phyloP scores from a whole-genome alignment of 2,329 filamentous ascomycete genomes.

The Pyricularia pennisetigena region DNA sequence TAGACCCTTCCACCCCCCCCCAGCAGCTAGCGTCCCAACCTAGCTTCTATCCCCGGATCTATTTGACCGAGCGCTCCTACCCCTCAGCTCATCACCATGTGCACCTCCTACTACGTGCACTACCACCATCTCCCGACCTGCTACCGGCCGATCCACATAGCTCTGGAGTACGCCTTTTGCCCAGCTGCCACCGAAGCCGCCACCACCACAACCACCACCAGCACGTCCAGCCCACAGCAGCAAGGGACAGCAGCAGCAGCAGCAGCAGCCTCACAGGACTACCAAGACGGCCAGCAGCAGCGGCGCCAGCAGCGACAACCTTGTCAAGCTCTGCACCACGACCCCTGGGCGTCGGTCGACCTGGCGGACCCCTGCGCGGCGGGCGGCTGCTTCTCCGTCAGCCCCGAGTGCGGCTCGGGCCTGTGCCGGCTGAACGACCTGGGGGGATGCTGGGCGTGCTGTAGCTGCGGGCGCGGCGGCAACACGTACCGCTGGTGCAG shows the following conservation, averaged over 20 bases:
- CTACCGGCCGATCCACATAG: conserved; percentile 8
- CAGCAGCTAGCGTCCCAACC: neutral
- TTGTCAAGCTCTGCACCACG: conserved; percentile 20
- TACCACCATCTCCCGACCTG: conserved; percentile 28
- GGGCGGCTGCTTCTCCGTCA: conserved; percentile 32
- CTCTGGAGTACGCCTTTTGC: conserved; percentile 13
- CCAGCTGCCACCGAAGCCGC: conserved; percentile 7
- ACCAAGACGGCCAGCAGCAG: neutral
- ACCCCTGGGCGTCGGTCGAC: conserved; percentile 20
- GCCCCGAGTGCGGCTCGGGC: conserved; percentile 35
- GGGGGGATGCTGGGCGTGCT: conserved; percentile 38
- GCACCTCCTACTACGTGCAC: conserved; percentile 38
- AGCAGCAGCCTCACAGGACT: neutral
- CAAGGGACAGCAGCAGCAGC: neutral
- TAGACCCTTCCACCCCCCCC: neutral
- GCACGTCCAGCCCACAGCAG: neutral
- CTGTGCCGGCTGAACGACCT: conserved; percentile 38
- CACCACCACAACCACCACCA: conserved; percentile 1
- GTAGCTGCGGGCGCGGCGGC: conserved; percentile 33
- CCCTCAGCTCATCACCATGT: conserved; percentile 26
- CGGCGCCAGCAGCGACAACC: conserved; percentile 12
- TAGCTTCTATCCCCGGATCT: neutral
- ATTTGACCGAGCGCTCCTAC: neutral
- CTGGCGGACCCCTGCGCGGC: conserved; percentile 32
- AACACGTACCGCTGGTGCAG: conserved; percentile 36